These are phyloP conservation scores for Amaranthus tricolor DNA, from an alignment of 179 eudicot genomes.

Conservation along the genomic window DNA sequence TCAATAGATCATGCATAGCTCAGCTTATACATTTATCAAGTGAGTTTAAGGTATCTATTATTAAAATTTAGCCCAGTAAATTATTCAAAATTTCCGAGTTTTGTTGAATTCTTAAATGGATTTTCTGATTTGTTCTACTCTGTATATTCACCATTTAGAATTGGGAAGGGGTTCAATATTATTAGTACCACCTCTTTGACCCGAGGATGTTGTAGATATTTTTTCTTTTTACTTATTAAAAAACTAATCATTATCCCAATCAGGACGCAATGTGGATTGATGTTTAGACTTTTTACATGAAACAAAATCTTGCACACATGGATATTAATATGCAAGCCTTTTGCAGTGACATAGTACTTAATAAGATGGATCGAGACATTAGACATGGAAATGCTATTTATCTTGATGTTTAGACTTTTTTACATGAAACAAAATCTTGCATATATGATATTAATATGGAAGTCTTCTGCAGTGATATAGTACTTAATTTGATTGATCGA, in stretches of 20 bases:
- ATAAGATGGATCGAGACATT: neutral
- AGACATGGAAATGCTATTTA: neutral
- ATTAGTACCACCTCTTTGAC: neutral
- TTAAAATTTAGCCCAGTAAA: neutral
- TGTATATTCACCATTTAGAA: neutral
- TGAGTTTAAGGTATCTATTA: neutral
- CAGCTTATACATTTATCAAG: neutral
- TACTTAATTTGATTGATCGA: neutral
- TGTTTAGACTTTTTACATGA: neutral
- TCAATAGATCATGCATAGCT: constrained; percentile 9
- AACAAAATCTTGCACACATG: neutral
- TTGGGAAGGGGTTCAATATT: neutral
- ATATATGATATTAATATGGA: neutral
- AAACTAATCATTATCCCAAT: neutral
- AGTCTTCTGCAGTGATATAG: neutral
- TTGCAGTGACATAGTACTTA: neutral
- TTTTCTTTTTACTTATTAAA: neutral
- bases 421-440: neutral
- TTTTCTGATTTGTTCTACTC: neutral
- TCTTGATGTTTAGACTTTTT: neutral
- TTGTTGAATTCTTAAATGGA: neutral
- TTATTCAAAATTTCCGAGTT: neutral
- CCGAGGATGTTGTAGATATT: neutral
- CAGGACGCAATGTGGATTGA: neutral
- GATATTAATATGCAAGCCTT: neutral